Base-by-base conservation (phyloP, 2,329 filamentous ascomycete genomes). In the Colletotrichum brevisporum region DNA sequence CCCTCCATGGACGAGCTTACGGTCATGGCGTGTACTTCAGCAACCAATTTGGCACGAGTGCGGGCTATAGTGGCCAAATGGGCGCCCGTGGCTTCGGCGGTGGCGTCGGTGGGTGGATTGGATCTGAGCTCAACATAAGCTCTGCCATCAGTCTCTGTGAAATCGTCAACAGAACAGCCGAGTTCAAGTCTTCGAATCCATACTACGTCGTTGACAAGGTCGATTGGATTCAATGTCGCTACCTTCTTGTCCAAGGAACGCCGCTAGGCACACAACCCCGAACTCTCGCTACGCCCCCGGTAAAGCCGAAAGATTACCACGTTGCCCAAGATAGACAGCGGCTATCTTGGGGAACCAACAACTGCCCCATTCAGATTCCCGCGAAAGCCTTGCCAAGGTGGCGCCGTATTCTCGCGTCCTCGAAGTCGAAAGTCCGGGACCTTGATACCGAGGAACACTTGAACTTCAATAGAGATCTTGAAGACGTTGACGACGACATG, bases 161-260 rank as follows among this genome's bases (percentile, higher is more conserved):
- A 77, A 90, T 98, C 52, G 89, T 97, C 75, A 97, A 97, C 76
- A 84, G 85, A 0, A 90, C 94, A 0, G 58, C 78, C 0, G 75
- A 91, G 52, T 97, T 93, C 74, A 78, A 85, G 5, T 86, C 82
- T 70, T 74, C 9, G 0, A 71, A 0, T 0, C 91, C 91, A 0
- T 89, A 90, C 79, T 90, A 93, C 54, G 95, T 97, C 9, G 90
- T 97, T 1, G 78, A 87, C 27, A 84, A 94, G 52, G 81, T 92
- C 10, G 91, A 97, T 75, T 98, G 95, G 95, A 94, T 97, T 68
- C 94, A 97, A 75, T 94, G 94, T 27, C 88, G 94, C 51, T 97
- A 97, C 78, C 84, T 98, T 2, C 93, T 97, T 73, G 89, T 84
- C 21, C 60, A 72, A 15, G 43, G 51, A 31, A 24, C n/a, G 56